Conservation (phyloP, 306 rosid genomes). For the Canavalia ensiformis region DNA sequence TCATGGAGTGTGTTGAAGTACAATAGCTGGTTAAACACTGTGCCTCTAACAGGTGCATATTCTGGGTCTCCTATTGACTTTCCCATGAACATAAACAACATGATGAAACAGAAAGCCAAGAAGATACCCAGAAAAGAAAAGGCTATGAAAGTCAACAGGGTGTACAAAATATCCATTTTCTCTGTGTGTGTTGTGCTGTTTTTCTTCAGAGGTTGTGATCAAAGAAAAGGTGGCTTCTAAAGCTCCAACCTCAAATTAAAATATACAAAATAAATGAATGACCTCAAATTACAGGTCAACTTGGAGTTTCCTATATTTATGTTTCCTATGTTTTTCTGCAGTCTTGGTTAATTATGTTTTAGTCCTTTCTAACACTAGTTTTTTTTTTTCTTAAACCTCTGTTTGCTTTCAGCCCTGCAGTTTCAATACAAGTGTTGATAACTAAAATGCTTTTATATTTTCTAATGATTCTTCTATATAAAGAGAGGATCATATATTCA, state of each 20-base stretch:
- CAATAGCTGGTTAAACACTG: constrained; percentile 56
- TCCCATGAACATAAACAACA: constrained; percentile 52
- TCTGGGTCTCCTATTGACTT: constrained; percentile 62
- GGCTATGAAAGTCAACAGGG: constrained; percentile 50
- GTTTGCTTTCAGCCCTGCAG: too few relatives aligned
- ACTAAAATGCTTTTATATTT: too few relatives aligned
- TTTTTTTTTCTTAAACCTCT: too few relatives aligned
- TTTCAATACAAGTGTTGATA: too few relatives aligned
- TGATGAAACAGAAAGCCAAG: constrained; percentile 47
- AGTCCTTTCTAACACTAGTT: too few relatives aligned
- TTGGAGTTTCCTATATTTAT: too few relatives aligned
- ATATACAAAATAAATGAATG: neutral
- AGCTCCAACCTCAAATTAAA: neutral
- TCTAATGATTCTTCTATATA: too few relatives aligned
- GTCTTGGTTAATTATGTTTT: too few relatives aligned
- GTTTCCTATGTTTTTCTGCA: too few relatives aligned
- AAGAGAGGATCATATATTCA: too few relatives aligned
- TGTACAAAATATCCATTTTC: constrained; percentile 54
- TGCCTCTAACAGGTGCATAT: constrained; percentile 75
- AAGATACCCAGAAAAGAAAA: constrained; percentile 43
- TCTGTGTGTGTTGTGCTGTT: neutral
- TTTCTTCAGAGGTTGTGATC: neutral
- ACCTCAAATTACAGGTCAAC: neutral
- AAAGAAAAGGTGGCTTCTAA: neutral
- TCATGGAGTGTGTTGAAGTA: constrained; percentile 63